Percentiles rank a stretch among this genome's conserved stretches.
Conservation (phyloP, 2,329 filamentous ascomycete species). For the Colletotrichum sp. region DNA sequence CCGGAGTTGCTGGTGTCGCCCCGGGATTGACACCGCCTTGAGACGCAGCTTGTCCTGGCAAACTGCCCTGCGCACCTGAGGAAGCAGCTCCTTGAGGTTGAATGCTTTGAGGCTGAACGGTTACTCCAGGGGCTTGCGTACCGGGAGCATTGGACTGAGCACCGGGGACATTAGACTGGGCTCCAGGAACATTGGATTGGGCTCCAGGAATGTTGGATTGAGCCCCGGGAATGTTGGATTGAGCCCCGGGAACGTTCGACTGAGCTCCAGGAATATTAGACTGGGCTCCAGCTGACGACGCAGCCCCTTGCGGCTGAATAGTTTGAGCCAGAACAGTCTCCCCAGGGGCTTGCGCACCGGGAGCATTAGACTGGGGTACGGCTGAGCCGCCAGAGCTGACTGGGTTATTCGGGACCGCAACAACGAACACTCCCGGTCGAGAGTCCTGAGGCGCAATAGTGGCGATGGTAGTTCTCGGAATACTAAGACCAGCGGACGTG, state of each 20-base stretch:
- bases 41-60: neutral
- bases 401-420: neutral
- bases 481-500: neutral
- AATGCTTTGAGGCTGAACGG: neutral
- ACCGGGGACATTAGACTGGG: neutral
- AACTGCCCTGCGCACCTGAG: neutral
- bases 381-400: neutral
- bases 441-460: neutral
- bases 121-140: neutral
- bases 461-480: neutral
- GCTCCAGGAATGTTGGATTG: neutral
- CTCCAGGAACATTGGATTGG: neutral
- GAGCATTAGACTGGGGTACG: neutral
- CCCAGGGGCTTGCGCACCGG: neutral
- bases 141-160: neutral
- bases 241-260: neutral
- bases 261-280: neutral
- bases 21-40: neutral
- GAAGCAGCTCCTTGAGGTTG: neutral
- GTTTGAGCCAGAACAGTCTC: neutral
- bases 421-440: neutral
- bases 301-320: neutral
- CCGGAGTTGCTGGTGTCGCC: neutral
- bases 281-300: neutral
- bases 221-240: neutral